Conservation (phyloP, 108 stramenopile genomes). For the Pseudonitzschia multiseries region DNA sequence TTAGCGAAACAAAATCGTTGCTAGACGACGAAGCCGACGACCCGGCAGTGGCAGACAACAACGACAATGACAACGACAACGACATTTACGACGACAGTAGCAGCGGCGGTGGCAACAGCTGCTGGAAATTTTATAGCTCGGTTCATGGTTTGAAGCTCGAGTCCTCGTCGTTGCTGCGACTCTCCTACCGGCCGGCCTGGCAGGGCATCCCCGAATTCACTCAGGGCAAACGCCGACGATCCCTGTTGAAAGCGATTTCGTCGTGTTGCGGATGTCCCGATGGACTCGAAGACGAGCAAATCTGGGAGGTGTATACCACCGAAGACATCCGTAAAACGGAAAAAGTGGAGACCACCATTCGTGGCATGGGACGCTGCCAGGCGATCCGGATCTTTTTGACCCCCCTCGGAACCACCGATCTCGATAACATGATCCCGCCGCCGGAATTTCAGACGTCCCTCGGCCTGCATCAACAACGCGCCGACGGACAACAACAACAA, state of each 20-base stretch:
- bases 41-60: not conserved
- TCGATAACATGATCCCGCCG: constrained; percentile 9
- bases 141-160: constrained; percentile 30
- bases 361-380: constrained; percentile 72
- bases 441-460: constrained; percentile 10
- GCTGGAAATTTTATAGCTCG: constrained; percentile 48
- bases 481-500: constrained; percentile 12
- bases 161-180: constrained; percentile 48
- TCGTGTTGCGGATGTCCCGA: constrained; percentile 23
- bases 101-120: not conserved
- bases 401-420: constrained; percentile 27
- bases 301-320: constrained; percentile 42
- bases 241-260: not conserved
- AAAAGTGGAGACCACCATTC: constrained; percentile 35
- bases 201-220: constrained; percentile 77
- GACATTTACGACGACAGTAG: not conserved
- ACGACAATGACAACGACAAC: constrained; percentile 5
- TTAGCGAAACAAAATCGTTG: constrained; percentile 28
- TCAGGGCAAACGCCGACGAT: constrained; percentile 7
- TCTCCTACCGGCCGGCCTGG: constrained; percentile 74
- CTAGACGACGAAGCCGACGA: constrained; percentile 17
- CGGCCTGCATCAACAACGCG: constrained; percentile 23
- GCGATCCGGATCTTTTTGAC: constrained; percentile 64
- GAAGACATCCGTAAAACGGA: constrained; percentile 32
- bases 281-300: constrained; percentile 21